Conservation (phyloP, 2,329 filamentous ascomycete genomes). For the Microdochium bolleyi region DNA sequence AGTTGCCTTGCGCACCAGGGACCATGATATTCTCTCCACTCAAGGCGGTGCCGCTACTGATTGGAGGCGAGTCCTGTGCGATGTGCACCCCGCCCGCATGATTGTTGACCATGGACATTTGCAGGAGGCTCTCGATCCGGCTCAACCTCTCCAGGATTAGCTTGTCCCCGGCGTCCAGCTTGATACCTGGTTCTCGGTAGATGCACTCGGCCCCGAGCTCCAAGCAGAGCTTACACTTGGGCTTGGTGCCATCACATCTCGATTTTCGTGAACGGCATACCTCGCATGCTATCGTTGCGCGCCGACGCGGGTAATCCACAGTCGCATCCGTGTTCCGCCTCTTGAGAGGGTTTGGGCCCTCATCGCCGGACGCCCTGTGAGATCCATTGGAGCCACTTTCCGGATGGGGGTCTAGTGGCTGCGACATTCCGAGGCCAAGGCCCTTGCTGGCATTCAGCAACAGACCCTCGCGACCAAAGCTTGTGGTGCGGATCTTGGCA, state of each 20-base stretch:
- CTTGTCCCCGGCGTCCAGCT: conserved; percentile 80
- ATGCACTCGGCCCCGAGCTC: conserved; percentile 77
- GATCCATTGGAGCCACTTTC: conserved; percentile 34
- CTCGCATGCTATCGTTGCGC: conserved; percentile 68
- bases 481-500: conserved; percentile 36
- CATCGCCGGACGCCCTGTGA: conserved; percentile 39
- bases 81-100: conserved; percentile 44
- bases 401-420: conserved; percentile 40
- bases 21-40: conserved; percentile 50
- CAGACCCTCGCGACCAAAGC: conserved; percentile 47
- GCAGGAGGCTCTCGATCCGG: conserved; percentile 72
- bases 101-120: conserved; percentile 52
- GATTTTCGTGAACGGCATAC: conserved; percentile 76
- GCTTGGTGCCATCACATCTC: conserved; percentile 69
- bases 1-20: conserved; percentile 31
- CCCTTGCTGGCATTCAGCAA: conserved; percentile 20
- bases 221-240: conserved; percentile 77
- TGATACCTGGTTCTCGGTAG: conserved; percentile 79
- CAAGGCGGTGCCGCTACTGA: conserved; percentile 55
- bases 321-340: conserved; percentile 53
- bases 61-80: conserved; percentile 54
- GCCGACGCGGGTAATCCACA: conserved; percentile 55
- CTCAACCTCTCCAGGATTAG: conserved; percentile 72
- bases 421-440: conserved; percentile 33
- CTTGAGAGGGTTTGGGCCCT: conserved; percentile 47